These are phyloP conservation scores for sunflower (Helianthus annuus) DNA, from an alignment of 129 eudicot species.

Conservation along the genomic window DNA sequence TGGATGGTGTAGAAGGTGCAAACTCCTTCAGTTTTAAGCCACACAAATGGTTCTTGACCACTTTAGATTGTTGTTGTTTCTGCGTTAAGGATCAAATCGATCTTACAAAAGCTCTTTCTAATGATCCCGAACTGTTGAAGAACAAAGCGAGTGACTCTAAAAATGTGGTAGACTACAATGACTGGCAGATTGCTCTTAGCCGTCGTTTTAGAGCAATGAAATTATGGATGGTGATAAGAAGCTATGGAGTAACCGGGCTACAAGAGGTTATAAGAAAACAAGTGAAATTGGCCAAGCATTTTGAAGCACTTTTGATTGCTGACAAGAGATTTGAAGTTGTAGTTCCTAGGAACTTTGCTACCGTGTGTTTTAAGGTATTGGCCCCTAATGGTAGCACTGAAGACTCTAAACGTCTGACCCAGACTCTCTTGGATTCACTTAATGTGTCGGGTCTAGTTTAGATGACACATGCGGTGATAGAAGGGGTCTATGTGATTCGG, in stretches of 20 bases:
- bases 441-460: not conserved
- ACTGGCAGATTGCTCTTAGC: conserved; percentile 35
- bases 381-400: not conserved
- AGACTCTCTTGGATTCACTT: conserved; percentile 7
- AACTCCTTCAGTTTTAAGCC: conserved; percentile 34
- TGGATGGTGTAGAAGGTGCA: conserved; percentile 34
- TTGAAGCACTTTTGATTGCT: conserved; percentile 24
- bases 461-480: conserved; percentile 18
- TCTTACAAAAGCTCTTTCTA: conserved; percentile 20
- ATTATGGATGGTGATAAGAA: conserved; percentile 20
- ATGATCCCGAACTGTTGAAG: conserved; percentile 20
- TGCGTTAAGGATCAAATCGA: conserved; percentile 21
- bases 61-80: conserved; percentile 36
- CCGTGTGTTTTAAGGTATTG: conserved; percentile 11
- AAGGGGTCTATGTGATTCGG: conserved; percentile 14
- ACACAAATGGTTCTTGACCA: conserved; percentile 40
- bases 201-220: conserved; percentile 19
- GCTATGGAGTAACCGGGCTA: conserved; percentile 25
- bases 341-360: conserved; percentile 31
- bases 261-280: conserved; percentile 23
- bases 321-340: conserved; percentile 38
- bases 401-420: not conserved
- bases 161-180: conserved; percentile 32
- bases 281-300: conserved; percentile 30
- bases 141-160: not conserved